phyloP scores from a whole-genome alignment of 768 basidiomycete species.

The Boletus rubropictus region DNA sequence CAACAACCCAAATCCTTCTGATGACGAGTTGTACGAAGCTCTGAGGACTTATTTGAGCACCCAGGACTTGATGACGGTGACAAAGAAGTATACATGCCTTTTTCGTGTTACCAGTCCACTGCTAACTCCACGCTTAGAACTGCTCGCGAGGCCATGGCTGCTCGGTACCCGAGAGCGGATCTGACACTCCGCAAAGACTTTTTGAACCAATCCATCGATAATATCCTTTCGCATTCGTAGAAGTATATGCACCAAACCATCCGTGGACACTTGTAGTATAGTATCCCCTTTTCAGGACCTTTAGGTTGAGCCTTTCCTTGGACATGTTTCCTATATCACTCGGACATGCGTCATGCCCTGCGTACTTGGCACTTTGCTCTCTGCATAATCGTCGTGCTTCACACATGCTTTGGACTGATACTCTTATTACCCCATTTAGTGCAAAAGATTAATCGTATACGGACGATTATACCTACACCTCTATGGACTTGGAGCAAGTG shows the following conservation, averaged over 20 bases:
- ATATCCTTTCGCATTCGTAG: conserved; percentile 53
- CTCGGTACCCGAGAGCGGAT: conserved; percentile 64
- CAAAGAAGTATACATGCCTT: conserved; percentile 47
- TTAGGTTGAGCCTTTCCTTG: neutral
- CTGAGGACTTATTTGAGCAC: conserved; percentile 54
- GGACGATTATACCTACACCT: too few relatives aligned
- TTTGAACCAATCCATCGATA: conserved; percentile 63
- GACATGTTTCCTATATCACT: conserved; percentile 6
- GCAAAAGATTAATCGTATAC: too few relatives aligned
- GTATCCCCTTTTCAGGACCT: conserved; percentile 8
- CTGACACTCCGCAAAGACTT: conserved; percentile 51
- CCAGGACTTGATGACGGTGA: conserved; percentile 69
- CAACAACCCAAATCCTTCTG: conserved; percentile 49
- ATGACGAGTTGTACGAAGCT: conserved; percentile 55
- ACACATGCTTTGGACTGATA: conserved; percentile 9
- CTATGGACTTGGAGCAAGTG: too few relatives aligned
- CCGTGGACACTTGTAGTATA: conserved; percentile 4
- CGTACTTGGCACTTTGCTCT: conserved; percentile 4
- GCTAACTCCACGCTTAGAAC: conserved; percentile 35
- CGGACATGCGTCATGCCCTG: conserved; percentile 7
- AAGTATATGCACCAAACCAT: conserved; percentile 1
- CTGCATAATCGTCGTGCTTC: conserved; percentile 4
- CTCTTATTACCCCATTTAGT: neutral
- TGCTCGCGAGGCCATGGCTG: conserved; percentile 56
- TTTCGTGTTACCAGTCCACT: neutral